These are phyloP conservation scores for Mycena crocata DNA, from an alignment of 768 basidiomycete genomes.

Conservation along the genomic window DNA sequence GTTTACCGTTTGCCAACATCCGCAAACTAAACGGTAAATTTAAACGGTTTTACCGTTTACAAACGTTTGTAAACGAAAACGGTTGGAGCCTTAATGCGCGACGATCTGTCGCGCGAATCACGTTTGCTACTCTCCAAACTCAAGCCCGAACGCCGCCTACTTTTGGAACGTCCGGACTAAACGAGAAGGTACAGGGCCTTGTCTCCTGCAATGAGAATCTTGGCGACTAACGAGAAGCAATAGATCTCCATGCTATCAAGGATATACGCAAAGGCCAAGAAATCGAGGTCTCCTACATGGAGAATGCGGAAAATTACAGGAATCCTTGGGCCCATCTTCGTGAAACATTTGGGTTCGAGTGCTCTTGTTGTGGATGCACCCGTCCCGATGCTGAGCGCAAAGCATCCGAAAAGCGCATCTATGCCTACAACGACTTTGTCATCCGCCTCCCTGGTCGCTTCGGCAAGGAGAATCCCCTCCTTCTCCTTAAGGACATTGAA, in stretches of 20 bases:
- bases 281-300: constrained; percentile 25
- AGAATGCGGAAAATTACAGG: background rate
- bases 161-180: constrained; percentile 3
- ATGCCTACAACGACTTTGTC: constrained; percentile 15
- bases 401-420: constrained; percentile 5
- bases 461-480: constrained; percentile 2
- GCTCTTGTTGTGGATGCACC: constrained; percentile 15
- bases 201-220: background rate
- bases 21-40: background rate
- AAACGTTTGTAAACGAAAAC: background rate
- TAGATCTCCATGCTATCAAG: constrained; percentile 19
- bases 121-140: constrained; percentile 17
- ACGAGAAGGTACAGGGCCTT: constrained; percentile 10
- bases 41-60: background rate
- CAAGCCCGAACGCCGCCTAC: constrained; percentile 15
- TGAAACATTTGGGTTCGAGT: constrained; percentile 4
- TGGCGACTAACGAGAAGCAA: background rate
- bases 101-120: constrained; percentile 24
- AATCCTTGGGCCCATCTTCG: background rate
- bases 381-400: constrained; percentile 8
- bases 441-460: background rate
- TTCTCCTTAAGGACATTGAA: constrained; percentile 14
- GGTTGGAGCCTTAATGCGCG: background rate
- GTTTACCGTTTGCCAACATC: background rate
- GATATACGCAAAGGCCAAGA: constrained; percentile 24